Base-by-base conservation (phyloP, 768 basidiomycete genomes). In the Hericium erinaceus region DNA sequence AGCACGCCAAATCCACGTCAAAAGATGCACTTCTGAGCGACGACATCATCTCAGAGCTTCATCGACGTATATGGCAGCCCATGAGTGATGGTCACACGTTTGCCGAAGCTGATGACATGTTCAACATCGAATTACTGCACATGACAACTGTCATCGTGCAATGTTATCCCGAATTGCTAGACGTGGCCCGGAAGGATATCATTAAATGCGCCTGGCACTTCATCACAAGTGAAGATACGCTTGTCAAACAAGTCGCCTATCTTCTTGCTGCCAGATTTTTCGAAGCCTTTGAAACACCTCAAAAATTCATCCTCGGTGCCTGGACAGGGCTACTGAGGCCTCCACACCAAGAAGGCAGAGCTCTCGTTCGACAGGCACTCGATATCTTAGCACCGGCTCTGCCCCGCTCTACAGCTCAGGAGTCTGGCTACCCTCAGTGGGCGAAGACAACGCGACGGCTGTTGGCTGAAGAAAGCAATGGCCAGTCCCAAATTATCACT, bases 151-250 rank as follows among this genome's bases (percentile, higher is more conserved):
- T 92, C 38, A 79, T 99, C 59, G 87, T 98, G 4, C 89, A 95
- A 59, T 79, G 87, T 64, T 94, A 92, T 62, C 80, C 85, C 2
- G 74, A 81, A n/a, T 70, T 91, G n/a, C 76, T 97, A 46, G 83
- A 82, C 58, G 87, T 92, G 48, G 82, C 81, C 39, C 83, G 89
- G 70, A 98, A 94, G 69, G 91, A 95, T 59, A 84, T 98, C 63
- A 94, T 98, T 74, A 90, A 88, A 68, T 88, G 89, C 57, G 91
- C 92, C 18, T 98, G 93, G 93, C 81, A 86, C 64, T 90, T 86
- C 64, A 89, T 95, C 63, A 80, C 79, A 54, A 85, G 77, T 56
- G 92, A 95, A 44, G 97, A 98, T 68, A 80, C 87, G 5, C 84
- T 94, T 18, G 91, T 97, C 65, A 95, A 92, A 69, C 92, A 98